A percentile compares a stretch with the other conserved stretches of the same genome.
Evolutionary conservation across 176 grass and related monocot genomes (phyloP).

Genomic region (Carex pumila): DNA sequence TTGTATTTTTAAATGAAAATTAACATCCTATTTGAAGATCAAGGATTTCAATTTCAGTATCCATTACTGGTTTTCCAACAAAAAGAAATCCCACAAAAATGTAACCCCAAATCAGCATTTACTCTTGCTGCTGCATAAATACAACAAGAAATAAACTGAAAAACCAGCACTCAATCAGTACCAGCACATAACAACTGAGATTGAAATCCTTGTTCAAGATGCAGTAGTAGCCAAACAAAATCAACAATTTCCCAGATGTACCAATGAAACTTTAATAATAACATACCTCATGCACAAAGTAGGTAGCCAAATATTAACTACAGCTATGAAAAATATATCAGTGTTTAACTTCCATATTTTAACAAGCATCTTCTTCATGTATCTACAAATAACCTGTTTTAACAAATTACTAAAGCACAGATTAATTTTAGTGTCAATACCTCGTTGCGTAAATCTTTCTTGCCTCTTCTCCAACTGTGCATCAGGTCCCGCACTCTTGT

Average conservation of each 20-base stretch:
- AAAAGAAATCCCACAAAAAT: background rate
- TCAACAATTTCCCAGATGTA: background rate
- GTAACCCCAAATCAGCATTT: background rate
- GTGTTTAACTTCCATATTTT: slow-evolving; percentile 6
- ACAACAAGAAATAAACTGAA: background rate
- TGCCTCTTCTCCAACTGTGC: slow-evolving; percentile 24
- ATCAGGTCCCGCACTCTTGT: slow-evolving; percentile 10
- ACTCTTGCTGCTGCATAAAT: background rate
- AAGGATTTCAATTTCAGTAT: slow-evolving; percentile 7
- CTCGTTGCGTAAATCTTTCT: slow-evolving; percentile 53
- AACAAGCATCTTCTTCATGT: slow-evolving; percentile 3
- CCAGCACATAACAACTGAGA: background rate
- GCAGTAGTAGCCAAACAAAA: background rate
- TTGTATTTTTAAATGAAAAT: background rate
- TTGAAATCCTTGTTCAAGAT: background rate
- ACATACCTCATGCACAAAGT: slow-evolving; percentile 5
- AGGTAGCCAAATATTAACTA: slow-evolving; percentile 14
- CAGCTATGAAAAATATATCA: slow-evolving; percentile 2
- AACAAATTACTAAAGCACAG: slow-evolving; percentile 21
- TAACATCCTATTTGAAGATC: background rate
- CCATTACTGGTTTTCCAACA: background rate
- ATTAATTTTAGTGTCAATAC: slow-evolving; percentile 56
- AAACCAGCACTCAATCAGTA: background rate
- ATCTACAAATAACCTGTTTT: background rate
- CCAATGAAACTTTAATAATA: background rate